These are phyloP conservation scores for Ballota nigra DNA, from an alignment of 257 asterid genomes.

Conservation along the genomic window DNA sequence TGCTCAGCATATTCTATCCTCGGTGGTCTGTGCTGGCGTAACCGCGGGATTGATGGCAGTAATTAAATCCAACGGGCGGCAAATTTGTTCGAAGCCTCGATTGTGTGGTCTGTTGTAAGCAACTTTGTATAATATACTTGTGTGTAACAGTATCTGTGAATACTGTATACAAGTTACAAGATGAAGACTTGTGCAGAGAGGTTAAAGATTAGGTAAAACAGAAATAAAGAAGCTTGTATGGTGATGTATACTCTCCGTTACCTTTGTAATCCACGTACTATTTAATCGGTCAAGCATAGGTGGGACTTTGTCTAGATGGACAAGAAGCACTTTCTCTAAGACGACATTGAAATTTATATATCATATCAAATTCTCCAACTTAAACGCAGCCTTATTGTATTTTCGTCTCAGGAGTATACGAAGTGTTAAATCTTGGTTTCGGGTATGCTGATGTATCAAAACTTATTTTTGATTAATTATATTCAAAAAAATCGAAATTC, in stretches of 20 bases:
- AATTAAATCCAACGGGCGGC: conserved; percentile 85
- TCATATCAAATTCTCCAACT: too few species aligned
- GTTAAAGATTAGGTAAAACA: neutral
- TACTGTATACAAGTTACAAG: conserved; percentile 18
- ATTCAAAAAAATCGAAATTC: too few species aligned
- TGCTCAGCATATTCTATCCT: conserved; percentile 52
- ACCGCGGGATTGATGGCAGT: conserved; percentile 84
- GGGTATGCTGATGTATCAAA: too few species aligned
- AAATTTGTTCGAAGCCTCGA: conserved; percentile 91
- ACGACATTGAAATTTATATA: too few species aligned
- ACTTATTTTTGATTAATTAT: too few species aligned
- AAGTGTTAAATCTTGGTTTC: neutral
- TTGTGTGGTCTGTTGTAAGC: conserved; percentile 75
- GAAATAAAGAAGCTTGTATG: neutral
- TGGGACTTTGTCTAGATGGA: too few species aligned
- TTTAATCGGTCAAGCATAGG: neutral
- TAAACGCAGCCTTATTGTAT: too few species aligned
- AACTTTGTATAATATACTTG: neutral
- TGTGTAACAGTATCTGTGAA: neutral
- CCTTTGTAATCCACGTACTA: neutral
- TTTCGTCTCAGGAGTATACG: too few species aligned
- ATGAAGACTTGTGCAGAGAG: neutral
- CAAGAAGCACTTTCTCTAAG: too few species aligned
- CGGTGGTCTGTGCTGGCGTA: conserved; percentile 74
- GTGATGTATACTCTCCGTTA: conserved; percentile 3